Base-by-base conservation (phyloP, 306 rosid genomes). In the Urtica urens region DNA sequence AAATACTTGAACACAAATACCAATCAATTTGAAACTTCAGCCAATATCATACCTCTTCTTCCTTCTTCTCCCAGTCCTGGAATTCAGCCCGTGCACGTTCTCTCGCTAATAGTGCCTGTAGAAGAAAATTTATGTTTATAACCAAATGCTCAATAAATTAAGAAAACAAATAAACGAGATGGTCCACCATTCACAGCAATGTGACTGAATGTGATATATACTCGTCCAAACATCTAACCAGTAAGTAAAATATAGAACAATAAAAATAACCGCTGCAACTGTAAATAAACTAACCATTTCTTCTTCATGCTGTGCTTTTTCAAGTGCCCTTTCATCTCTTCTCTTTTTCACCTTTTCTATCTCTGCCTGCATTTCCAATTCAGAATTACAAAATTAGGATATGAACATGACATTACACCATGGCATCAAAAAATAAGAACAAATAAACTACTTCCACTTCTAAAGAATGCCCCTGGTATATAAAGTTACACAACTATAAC, bases 21-120 rank as follows among this genome's bases (percentile, higher is more conserved):
- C n/a, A n/a, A n/a, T n/a, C n/a, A n/a, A n/a, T n/a, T n/a, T n/a
- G n/a, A n/a, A 28, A 10, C 33, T 10, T 4, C 4, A 4, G 33
- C 40, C 40, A 33, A 64, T 35, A 46, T 26, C 60, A 40, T 66
- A 85, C 99, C 87, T 92, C 99, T 58, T 92, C 96, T 69, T 92
- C 99, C 53, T 82, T 92, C 69, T 92, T 85, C 68, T 92, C 99
- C 99, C 94, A 92, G 67, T 92, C 96, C 51, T 92, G 96, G 71
- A 77, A 92, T 69, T 92, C 99, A 62, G 99, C 96, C 39, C 94
- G 85, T 52, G 99, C 94, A 40, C 94, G 83, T 66, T 92, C 96
- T 73, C 99, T 82, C 16, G 94, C 94, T 65, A 92, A 73, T 57
- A 85, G 42, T 19, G 99, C 99, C 99, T 92, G 65, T 40, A 69